These are phyloP conservation scores for Podaxis pistillaris DNA, from an alignment of 768 basidiomycete species.

Conservation along the genomic window DNA sequence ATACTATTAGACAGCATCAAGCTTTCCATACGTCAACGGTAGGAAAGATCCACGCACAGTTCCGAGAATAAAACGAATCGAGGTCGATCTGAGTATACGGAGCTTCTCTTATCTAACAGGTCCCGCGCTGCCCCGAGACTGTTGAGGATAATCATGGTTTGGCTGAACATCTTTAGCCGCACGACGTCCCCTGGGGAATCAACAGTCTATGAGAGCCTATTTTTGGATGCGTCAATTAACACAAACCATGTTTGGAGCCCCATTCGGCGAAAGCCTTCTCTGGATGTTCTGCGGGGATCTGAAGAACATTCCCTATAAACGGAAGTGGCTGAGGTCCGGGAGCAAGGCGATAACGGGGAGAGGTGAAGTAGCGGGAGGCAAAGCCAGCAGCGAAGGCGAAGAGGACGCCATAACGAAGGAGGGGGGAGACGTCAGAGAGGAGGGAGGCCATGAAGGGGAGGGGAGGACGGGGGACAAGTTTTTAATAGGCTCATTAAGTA, in stretches of 20 bases:
- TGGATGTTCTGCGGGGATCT: constrained; percentile 39
- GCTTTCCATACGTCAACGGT: background rate
- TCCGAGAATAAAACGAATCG: constrained; percentile 47
- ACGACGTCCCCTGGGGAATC: constrained; percentile 40
- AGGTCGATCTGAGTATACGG: constrained; percentile 54
- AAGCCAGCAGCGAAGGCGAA: constrained; percentile 20
- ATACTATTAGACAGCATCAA: constrained; percentile 30
- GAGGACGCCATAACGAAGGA: constrained; percentile 22
- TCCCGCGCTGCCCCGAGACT: constrained; percentile 42
- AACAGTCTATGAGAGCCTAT: background rate
- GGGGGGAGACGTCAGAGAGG: constrained; percentile 18
- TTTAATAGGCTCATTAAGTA: background rate
- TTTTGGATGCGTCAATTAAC: background rate
- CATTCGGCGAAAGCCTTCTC: constrained; percentile 40
- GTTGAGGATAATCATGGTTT: constrained; percentile 50
- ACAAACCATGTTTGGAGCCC: constrained; percentile 43
- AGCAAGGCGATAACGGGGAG: constrained; percentile 30
- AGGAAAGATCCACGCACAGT: constrained; percentile 33
- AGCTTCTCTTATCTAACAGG: constrained; percentile 51
- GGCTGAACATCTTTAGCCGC: constrained; percentile 39
- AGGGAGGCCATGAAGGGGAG: constrained; percentile 15
- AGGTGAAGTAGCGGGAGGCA: constrained; percentile 23
- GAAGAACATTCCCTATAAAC: constrained; percentile 46
- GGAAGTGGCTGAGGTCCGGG: constrained; percentile 48
- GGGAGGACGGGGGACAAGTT: constrained; percentile 11